Conservation (phyloP, 2,329 filamentous ascomycete genomes). For the Paecilomyces dactylethromorphus region DNA sequence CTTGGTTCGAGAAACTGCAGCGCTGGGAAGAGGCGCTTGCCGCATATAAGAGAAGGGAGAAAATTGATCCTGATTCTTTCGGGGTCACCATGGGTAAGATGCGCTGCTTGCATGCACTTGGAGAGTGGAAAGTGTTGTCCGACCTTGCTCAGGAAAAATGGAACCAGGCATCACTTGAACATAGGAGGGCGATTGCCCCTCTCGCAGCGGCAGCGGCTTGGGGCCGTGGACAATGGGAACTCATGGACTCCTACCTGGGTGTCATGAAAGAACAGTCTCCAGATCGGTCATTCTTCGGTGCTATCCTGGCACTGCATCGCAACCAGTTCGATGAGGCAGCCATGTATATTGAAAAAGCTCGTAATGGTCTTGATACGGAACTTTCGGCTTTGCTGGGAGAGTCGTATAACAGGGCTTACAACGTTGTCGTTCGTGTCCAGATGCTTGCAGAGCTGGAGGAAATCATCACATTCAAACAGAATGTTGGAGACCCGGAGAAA, state of each 20-base stretch:
- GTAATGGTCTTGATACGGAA: slow-evolving; percentile 91
- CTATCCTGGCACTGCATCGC: slow-evolving; percentile 87
- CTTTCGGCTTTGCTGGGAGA: slow-evolving; percentile 94
- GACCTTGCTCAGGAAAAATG: slow-evolving; percentile 86
- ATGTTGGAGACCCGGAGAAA: slow-evolving; percentile 69
- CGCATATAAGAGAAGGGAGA: slow-evolving; percentile 83
- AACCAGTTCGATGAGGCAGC: slow-evolving; percentile 92
- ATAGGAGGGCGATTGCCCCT: slow-evolving; percentile 84
- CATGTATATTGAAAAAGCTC: slow-evolving; percentile 81
- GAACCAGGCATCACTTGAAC: slow-evolving; percentile 79
- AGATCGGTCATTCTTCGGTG: slow-evolving; percentile 94
- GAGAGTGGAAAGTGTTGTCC: slow-evolving; percentile 93
- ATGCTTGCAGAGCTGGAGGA: slow-evolving; percentile 99
- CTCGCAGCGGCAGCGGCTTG: slow-evolving; percentile 93
- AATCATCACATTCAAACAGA: slow-evolving; percentile 96
- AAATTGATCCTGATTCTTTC: slow-evolving; percentile 68
- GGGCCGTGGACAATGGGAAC: slow-evolving; percentile 93
- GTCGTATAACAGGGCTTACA: slow-evolving; percentile 94
- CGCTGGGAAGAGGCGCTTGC: slow-evolving; percentile 95
- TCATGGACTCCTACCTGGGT: slow-evolving; percentile 94
- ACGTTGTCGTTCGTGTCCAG: slow-evolving; percentile 95
- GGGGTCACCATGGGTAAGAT: slow-evolving; percentile 99
- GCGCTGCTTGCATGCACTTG: slow-evolving; percentile 92
- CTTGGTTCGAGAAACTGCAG: slow-evolving; percentile 98
- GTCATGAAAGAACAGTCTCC: slow-evolving; percentile 93